Base-by-base conservation (phyloP, 2,329 filamentous ascomycete genomes). In the Trichoderma sp. region DNA sequence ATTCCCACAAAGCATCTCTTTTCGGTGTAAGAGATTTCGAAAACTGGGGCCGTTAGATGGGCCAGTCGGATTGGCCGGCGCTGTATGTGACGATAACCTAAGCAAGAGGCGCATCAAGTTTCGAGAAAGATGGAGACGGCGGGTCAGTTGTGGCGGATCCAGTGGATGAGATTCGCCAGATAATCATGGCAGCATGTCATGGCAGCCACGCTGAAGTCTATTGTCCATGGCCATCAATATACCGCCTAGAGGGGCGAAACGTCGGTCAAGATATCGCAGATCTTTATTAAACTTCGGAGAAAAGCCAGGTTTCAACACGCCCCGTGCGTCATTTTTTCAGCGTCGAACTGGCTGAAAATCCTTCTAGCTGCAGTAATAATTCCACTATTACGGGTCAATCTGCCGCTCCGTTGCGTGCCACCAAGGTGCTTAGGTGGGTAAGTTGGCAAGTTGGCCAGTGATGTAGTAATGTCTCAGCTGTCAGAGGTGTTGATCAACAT, bases 51-150 rank as follows among this genome's bases (percentile, higher is more conserved):
- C 24, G 38, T 45, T 21, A 16, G 38, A 72, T 72, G 69, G 41
- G 59, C 69, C 69, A 72, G 59, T 72, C 69, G 69, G 69, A 72
- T 72, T 62, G 41, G 59, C 69, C 69, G 69, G 69, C 69, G 60
- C 69, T 14, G 29, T 29, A n/a, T 16, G 27, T 27, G 18, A 64
- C 8, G 35, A 62, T 71, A 41, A 45, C 59, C 31, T 33, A 60
- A 50, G 69, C 38, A 18, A 53, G 38, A 29, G 27, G 41, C 29
- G 38, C 16, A 18, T 33, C n/a, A 24, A 72, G 21, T 27, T 35
- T 62, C 59, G 12, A 64, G 69, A 64, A 64, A 38, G 69, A 53
- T 64, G 69, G 69, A 53, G 59, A 50, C 45, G 11, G 59, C 59
- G 69, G 68, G 69, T 35, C 69, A 24, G 59, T 14, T 33, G 69